These are phyloP conservation scores for Calocybe cyanea DNA, from an alignment of 768 basidiomycete species.

Conservation along the genomic window DNA sequence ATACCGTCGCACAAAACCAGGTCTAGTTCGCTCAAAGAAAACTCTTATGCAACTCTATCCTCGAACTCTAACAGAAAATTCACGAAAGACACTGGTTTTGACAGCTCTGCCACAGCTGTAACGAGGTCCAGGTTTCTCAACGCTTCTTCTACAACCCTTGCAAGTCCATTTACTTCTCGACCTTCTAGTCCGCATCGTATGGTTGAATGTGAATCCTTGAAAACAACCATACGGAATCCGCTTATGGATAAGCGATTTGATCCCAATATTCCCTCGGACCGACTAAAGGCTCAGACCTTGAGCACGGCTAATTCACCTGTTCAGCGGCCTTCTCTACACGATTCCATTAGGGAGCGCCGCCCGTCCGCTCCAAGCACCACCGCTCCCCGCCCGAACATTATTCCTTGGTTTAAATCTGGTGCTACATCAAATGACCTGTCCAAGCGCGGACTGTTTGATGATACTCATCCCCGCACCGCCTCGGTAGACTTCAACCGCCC, in stretches of 20 bases:
- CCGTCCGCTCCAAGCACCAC: slow-evolving; percentile 23
- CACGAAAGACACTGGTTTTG: no score
- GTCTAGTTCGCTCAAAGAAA: slow-evolving; percentile 21
- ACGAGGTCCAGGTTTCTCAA: slow-evolving; percentile 4
- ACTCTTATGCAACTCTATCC: slow-evolving; percentile 1
- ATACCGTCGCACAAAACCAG: slow-evolving; percentile 12
- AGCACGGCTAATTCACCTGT: slow-evolving; percentile 19
- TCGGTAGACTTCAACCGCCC: slow-evolving; percentile 36
- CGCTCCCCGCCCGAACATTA: slow-evolving; percentile 16
- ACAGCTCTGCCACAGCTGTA: no score
- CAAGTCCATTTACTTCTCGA: slow-evolving; percentile 20
- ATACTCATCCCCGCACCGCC: slow-evolving; percentile 21
- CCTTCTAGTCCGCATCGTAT: slow-evolving; percentile 13
- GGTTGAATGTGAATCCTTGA: background rate
- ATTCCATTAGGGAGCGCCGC: slow-evolving; percentile 14
- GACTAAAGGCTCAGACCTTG: slow-evolving; percentile 9
- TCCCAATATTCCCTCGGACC: slow-evolving; percentile 15
- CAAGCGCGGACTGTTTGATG: slow-evolving; percentile 7
- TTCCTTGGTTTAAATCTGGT: slow-evolving; percentile 15
- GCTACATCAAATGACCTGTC: background rate
- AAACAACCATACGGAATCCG: background rate
- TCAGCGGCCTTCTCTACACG: background rate
- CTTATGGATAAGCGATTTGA: slow-evolving; percentile 21
- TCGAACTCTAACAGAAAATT: no score
- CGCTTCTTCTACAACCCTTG: slow-evolving; percentile 10